A percentile compares a stretch with the other conserved stretches of the same genome.
phyloP scores from a whole-genome alignment of 164 flowering plant genomes.

The Malania oleifera region DNA sequence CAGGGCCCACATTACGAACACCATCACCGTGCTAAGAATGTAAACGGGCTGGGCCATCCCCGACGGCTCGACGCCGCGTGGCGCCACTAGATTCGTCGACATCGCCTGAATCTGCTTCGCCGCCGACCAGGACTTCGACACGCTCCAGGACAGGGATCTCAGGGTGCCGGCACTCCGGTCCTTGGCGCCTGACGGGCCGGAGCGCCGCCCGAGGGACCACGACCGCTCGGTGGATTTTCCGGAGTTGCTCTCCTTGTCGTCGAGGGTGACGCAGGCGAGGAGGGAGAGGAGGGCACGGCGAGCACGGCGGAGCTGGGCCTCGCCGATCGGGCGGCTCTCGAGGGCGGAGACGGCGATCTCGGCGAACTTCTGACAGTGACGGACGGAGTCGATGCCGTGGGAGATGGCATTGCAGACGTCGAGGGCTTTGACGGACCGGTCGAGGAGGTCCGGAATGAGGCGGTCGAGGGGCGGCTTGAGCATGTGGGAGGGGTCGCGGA shows the following conservation, averaged over 20 bases:
- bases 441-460: conserved; percentile 55
- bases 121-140: conserved; percentile 68
- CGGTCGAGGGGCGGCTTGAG: conserved; percentile 60
- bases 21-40: conserved; percentile 54
- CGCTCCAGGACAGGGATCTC: conserved; percentile 42
- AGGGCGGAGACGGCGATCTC: conserved; percentile 49
- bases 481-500: conserved; percentile 55
- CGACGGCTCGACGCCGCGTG: conserved; percentile 53
- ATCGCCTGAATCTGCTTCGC: conserved; percentile 79
- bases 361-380: conserved; percentile 49
- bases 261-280: conserved; percentile 31
- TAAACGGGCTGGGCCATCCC: conserved; percentile 52
- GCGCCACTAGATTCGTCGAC: conserved; percentile 49
- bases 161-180: conserved; percentile 21
- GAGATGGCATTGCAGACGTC: conserved; percentile 64
- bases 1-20: conserved; percentile 70
- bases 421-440: conserved; percentile 55
- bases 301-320: conserved; percentile 65
- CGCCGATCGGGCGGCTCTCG: conserved; percentile 42
- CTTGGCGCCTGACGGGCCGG: conserved; percentile 15
- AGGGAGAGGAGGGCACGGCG: conserved; percentile 42
- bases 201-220: conserved; percentile 61
- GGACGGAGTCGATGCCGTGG: conserved; percentile 52
- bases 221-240: conserved; percentile 41
- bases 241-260: conserved; percentile 34